These are phyloP conservation scores for Paramyrothecium roridum DNA, from an alignment of 2,329 filamentous ascomycete genomes.

Conservation along the genomic window DNA sequence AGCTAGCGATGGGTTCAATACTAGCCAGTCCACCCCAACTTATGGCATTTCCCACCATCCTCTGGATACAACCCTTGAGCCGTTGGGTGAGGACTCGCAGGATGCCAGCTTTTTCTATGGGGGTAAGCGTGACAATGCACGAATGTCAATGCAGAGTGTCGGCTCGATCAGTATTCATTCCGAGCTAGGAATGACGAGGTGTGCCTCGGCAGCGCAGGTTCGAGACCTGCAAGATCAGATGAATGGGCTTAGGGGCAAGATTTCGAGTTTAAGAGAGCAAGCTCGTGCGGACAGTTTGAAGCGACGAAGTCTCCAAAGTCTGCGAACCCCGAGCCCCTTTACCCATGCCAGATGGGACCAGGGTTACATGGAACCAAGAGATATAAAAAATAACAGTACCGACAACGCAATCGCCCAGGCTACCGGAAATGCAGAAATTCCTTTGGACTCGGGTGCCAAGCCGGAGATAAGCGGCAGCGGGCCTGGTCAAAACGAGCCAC, in stretches of 20 bases:
- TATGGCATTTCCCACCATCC: conserved; percentile 29
- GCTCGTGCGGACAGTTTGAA: conserved; percentile 76
- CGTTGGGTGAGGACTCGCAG: conserved; percentile 43
- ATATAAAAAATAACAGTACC: conserved; percentile 12
- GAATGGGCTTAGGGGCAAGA: conserved; percentile 79
- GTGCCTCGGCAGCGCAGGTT: conserved; percentile 70
- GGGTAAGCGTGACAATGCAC: background rate
- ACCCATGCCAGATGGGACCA: conserved; percentile 56
- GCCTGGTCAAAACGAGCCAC: background rate
- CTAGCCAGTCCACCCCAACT: background rate
- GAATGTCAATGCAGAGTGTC: background rate
- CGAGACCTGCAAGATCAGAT: conserved; percentile 78
- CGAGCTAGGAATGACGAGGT: conserved; percentile 56
- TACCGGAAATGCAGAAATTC: background rate
- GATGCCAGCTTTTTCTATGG: background rate
- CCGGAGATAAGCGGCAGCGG: background rate
- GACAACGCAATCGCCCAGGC: conserved; percentile 9
- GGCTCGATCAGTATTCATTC: conserved; percentile 27
- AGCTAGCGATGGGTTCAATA: background rate
- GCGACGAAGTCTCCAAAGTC: conserved; percentile 70
- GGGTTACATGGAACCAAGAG: conserved; percentile 17
- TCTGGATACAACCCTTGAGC: conserved; percentile 44
- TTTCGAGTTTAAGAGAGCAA: conserved; percentile 75
- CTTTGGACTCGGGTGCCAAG: background rate
- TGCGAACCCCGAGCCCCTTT: conserved; percentile 75